These are phyloP conservation scores for Macaranga tanarius DNA, from an alignment of 441 rosid species.

Conservation along the genomic window DNA sequence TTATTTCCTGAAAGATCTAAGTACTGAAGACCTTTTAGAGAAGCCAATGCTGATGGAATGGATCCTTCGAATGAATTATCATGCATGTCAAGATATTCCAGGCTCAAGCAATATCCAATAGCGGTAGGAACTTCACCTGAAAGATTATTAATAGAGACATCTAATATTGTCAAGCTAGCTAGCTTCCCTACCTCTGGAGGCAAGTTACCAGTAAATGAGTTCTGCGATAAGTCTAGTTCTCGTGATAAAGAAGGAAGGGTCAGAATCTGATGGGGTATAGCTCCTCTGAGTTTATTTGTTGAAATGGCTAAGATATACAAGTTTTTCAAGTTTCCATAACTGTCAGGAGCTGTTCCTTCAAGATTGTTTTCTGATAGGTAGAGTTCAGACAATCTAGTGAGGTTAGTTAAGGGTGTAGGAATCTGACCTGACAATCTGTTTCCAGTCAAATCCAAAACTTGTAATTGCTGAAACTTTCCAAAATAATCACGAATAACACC, in stretches of 20 bases:
- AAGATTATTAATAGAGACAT: constrained; percentile 17
- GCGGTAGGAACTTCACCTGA: constrained; percentile 20
- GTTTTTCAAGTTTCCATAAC: not conserved
- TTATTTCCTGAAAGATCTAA: constrained; percentile 34
- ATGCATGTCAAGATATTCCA: not conserved
- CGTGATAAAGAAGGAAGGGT: no score
- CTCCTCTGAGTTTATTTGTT: constrained; percentile 14
- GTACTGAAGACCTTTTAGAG: constrained; percentile 19
- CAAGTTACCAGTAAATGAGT: no score
- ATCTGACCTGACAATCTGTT: constrained; percentile 10
- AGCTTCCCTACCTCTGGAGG: no score
- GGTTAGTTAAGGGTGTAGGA: constrained; percentile 35
- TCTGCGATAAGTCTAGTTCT: not conserved
- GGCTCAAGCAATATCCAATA: constrained; percentile 16
- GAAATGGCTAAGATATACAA: constrained; percentile 6
- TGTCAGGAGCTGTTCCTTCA: constrained; percentile 15
- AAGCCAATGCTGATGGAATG: constrained; percentile 25
- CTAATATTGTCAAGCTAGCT: not conserved
- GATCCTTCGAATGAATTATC: constrained; percentile 28
- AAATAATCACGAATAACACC: not conserved
- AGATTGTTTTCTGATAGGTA: not conserved
- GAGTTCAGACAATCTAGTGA: not conserved
- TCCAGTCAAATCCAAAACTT: not conserved
- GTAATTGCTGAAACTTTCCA: constrained; percentile 4
- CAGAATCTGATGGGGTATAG: not conserved